Base-by-base conservation (phyloP, 1,139 yeast species). In the Lodderomyces parapsilosis region DNA sequence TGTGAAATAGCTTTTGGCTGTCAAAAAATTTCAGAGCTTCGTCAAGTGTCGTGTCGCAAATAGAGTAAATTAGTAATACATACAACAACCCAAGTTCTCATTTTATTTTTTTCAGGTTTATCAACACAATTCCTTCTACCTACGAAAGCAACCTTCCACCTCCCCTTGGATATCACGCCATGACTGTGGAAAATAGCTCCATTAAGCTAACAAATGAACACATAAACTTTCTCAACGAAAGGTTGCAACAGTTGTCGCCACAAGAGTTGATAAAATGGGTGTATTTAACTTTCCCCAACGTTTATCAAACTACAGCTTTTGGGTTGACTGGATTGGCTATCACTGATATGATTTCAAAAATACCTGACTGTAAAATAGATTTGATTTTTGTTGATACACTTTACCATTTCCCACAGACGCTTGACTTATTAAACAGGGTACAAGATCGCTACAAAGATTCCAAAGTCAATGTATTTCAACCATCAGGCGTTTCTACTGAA, bases 241-340 rank as follows among this genome's bases (percentile, higher is more conserved):
- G 75, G 24, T 75, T 91, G 20, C 69, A 74, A 22, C 57, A 68
- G 13, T 63, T 83, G 27, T 54, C 80, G 1, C 89, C 98, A 0
- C 78, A 80, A 52, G 89, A 89, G 46, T 80, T 91, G 48, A 69
- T 91, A 35, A 71, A 74, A 57, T 93, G 98, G 98, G 81, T 96
- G 0, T 68, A 86, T 22, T 63, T 77, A 22, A 88, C 96, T 0
- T 83, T 91, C 56, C 96, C 96, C 4, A 75, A 81, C 30, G 70
- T 93, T 27, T 90, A 64, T 59, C 99, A 93, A 63, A 90, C 96
- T 2, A 89, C 98, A 0, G 98, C 98, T 1, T 89, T 91, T 65
- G 99, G 99, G 0, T 74, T 93, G 35, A 87, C 96, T 0, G 99
- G 99, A 0, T 67, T 91, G 46, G 96, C 86, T 19, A 90, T 93